Base-by-base conservation (phyloP, 192 early-diverging fungal genomes). In the Rhizophagus sp. region DNA sequence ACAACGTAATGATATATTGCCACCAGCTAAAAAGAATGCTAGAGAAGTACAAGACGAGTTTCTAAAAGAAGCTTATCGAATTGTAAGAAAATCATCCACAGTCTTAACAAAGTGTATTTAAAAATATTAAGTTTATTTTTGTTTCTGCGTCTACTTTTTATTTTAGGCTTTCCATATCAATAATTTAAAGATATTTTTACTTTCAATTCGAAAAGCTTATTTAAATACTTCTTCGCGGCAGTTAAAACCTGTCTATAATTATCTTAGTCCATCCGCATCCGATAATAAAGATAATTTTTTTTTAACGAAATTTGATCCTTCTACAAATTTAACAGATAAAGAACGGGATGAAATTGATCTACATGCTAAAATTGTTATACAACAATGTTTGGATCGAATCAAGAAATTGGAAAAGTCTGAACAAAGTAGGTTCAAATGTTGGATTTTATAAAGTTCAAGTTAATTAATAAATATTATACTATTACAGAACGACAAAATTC, bases 341-440 rank as follows among this genome's bases (percentile, higher is more conserved):
- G 88, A 93, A 75, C 85, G 92, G 15, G 92, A 93, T 64, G 90
- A 93, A 67, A 91, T 93, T 71, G 92, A 93, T 81, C 84, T 89
- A 36, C 86, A 91, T 24, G 86, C 90, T 19, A 91, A 90, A 73
- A 79, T 85, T 2, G 85, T 89, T 6, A 88, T 93, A 33, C 79
- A 85, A 67, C 84, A 88, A 76, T 89, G 90, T 74, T 81, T 91
- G 64, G 84, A 83, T 62, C 84, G 89, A 41, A 90, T 93, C 34
- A 87, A 90, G 75, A 84, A 87, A 64, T 79, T 93, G 68, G 86
- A 87, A 77, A 84, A 87, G 52, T 75, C 88, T 24, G 89, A 88
- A 81, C 82, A 87, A 39, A 64, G 80, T 76, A 47, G 4, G 71
- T 47, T n/a, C 17, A 11, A 17, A 17, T 30, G 39, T 9, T 49